phyloP scores from a whole-genome alignment of 1,139 yeast species.

The Pneumocystis wakefieldiae region DNA sequence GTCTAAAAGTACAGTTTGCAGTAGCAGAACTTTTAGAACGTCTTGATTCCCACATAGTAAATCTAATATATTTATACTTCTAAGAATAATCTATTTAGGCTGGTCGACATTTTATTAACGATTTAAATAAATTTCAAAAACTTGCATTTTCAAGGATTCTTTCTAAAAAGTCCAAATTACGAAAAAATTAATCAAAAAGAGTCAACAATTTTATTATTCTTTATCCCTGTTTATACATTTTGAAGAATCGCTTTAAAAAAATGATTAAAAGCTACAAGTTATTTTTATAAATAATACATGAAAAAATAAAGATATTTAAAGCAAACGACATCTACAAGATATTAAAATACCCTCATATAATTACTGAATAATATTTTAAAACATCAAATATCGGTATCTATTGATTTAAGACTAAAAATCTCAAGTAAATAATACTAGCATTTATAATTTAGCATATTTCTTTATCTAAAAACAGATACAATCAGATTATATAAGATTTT shows the following conservation, averaged over 20 bases:
- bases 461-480: neutral
- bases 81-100: constrained; percentile 9
- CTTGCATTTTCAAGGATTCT: constrained; percentile 15
- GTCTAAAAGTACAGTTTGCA: constrained; percentile 19
- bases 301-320: neutral
- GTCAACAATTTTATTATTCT: neutral
- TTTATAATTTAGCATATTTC: too few species aligned
- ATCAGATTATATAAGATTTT: neutral
- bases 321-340: neutral
- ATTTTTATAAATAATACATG: neutral
- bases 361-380: neutral
- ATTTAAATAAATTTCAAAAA: constrained; percentile 20
- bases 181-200: neutral
- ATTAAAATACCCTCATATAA: neutral
- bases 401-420: neutral
- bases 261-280: neutral
- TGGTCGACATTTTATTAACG: constrained; percentile 16
- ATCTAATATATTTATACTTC: constrained; percentile 15
- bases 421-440: neutral
- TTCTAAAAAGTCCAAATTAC: constrained; percentile 1
- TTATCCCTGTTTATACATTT: neutral
- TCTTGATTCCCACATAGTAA: constrained; percentile 22
- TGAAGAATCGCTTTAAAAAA: neutral
- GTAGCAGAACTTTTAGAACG: constrained; percentile 21
- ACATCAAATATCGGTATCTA: neutral